Percentiles rank a stretch among this genome's conserved stretches.
Conservation (phyloP, 352 stramenopile species). For the Pythium volutum region DNA sequence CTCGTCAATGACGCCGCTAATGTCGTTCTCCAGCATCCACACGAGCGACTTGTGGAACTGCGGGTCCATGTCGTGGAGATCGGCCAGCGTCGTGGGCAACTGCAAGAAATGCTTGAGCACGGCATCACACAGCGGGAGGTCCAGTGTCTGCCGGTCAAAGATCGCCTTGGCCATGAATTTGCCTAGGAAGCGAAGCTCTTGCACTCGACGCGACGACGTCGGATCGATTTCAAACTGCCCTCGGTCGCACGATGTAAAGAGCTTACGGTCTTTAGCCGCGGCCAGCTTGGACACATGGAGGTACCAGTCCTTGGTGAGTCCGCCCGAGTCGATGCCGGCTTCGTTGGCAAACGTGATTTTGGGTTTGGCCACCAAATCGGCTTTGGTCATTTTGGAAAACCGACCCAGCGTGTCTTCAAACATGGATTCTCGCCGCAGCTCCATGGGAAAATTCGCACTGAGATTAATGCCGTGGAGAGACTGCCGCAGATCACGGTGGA, state of each 20-base stretch:
- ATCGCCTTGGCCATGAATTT: constrained; percentile 85
- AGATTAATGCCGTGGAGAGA: constrained; percentile 32
- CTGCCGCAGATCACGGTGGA: constrained; percentile 71
- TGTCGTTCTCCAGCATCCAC: constrained; percentile 88
- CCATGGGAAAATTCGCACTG: constrained; percentile 36
- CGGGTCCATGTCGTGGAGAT: constrained; percentile 72
- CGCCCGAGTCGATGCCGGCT: constrained; percentile 83
- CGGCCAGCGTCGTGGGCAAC: constrained; percentile 37
- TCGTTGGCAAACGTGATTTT: constrained; percentile 84
- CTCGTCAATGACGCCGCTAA: constrained; percentile 76
- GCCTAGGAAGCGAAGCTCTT: constrained; percentile 65
- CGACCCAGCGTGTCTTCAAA: constrained; percentile 63
- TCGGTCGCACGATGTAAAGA: constrained; percentile 62
- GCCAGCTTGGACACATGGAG: constrained; percentile 63
- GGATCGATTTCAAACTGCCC: constrained; percentile 51
- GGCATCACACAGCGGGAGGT: constrained; percentile 71
- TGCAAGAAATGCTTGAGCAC: constrained; percentile 74
- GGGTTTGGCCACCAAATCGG: constrained; percentile 61
- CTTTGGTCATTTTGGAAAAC: constrained; percentile 44
- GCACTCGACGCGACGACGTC: constrained; percentile 28
- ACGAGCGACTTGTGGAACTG: constrained; percentile 77
- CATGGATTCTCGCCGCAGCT: constrained; percentile 54
- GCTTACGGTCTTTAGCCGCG: constrained; percentile 27
- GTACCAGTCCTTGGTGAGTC: constrained; percentile 90
- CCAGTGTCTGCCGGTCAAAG: constrained; percentile 80